A percentile compares a stretch with the other conserved stretches of the same genome.
Evolutionary conservation across 2,329 filamentous ascomycete genomes (phyloP).

Genomic region (Neonectria sp.): DNA sequence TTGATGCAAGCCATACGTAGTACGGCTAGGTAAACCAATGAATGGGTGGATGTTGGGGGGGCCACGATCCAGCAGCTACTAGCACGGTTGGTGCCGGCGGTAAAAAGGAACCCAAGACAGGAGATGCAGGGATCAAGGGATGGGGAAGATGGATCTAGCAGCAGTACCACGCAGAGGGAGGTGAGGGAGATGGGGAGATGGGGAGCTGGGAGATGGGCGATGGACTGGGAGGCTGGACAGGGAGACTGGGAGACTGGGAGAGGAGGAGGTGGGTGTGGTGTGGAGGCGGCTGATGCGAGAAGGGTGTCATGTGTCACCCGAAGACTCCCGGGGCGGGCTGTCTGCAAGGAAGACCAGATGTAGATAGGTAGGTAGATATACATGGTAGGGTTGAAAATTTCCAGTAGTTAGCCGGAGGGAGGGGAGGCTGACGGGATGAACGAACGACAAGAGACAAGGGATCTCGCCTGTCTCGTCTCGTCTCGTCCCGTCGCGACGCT

Average conservation of each 20-base stretch:
- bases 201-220: no score
- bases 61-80: conserved; percentile 7
- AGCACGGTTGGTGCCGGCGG: conserved; percentile 16
- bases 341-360: no score
- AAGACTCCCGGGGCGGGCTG: conserved; percentile 23
- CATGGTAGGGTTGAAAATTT: conserved; percentile 4
- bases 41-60: conserved; percentile 20
- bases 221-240: background rate
- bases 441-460: conserved; percentile 3
- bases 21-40: conserved; percentile 21
- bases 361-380: background rate
- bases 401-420: background rate
- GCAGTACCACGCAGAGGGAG: background rate
- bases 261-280: background rate
- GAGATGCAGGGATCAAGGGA: conserved; percentile 32
- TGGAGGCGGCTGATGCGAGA: conserved; percentile 27
- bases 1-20: background rate
- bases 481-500: conserved; percentile 25
- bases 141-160: conserved; percentile 2
- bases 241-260: background rate
- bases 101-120: conserved; percentile 14
- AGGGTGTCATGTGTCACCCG: conserved; percentile 38
- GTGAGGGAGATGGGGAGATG: no score
- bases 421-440: conserved; percentile 9
- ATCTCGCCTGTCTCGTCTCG: conserved; percentile 16